A percentile compares a stretch with the other conserved stretches of the same genome.
These are phyloP conservation scores for Cinchona pubescens DNA, from an alignment of 257 asterid genomes.

Conservation along the genomic window DNA sequence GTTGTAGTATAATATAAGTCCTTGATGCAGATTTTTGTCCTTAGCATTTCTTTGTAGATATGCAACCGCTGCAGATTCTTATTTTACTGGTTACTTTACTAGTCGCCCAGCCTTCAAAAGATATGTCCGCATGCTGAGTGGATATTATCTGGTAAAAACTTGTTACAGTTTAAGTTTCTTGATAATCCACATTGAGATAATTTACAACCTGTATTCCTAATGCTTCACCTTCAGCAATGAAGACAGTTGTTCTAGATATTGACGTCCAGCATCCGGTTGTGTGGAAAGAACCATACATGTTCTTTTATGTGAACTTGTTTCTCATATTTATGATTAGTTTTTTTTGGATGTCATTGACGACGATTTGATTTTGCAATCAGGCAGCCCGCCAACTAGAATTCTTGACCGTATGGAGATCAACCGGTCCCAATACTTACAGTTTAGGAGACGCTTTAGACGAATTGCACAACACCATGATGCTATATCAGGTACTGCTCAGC, in stretches of 20 bases:
- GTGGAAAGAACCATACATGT: background rate
- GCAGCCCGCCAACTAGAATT: constrained; percentile 90
- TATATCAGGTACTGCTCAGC: constrained; percentile 74
- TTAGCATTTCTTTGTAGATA: constrained; percentile 45
- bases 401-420: constrained; percentile 50
- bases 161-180: background rate
- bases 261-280: background rate
- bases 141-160: constrained; percentile 62
- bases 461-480: constrained; percentile 91
- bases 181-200: background rate
- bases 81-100: constrained; percentile 85
- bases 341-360: constrained; percentile 7
- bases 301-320: background rate
- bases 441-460: constrained; percentile 78
- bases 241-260: background rate
- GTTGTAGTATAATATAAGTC: constrained; percentile 2
- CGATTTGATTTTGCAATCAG: constrained; percentile 25
- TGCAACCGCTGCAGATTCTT: constrained; percentile 57
- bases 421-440: constrained; percentile 44
- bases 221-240: background rate
- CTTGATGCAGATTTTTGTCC: constrained; percentile 1
- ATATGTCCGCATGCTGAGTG: constrained; percentile 68
- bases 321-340: background rate
- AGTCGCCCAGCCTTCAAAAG: constrained; percentile 83
- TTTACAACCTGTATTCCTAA: background rate